Base-by-base conservation (phyloP, 2,329 filamentous ascomycete genomes). In the Colletotrichum acutatum region DNA sequence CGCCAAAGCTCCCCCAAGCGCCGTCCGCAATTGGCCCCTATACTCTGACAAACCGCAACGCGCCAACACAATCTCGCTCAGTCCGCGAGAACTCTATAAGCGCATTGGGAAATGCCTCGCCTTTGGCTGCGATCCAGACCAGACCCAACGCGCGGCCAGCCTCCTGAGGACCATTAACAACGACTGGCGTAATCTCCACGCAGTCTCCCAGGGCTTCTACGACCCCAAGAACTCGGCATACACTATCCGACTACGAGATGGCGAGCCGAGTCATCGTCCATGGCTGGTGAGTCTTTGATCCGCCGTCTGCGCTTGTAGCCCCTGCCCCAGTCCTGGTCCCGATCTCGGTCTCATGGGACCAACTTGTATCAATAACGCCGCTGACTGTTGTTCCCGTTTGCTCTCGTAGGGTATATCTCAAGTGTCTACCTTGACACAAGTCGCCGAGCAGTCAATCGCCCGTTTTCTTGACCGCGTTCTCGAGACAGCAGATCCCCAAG, bases 91-190 rank as follows among this genome's bases (percentile, higher is more conserved):
- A 2, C 37, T 37, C 1, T 32, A 73, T 32, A 5, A 14, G 5
- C 75, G 75, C 49, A 63, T 76, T 49, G 75, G 75, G 30, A 69
- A 60, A 34, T 76, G 75, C 57, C 73, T 76, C 42, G 26, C 60
- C 53, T 76, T 76, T 65, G 75, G 75, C 64, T 76, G 75, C 74
- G 37, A 57, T 32, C 53, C 64, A 3, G 28, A 26, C 22, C 73
- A 76, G 28, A 75, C 71, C 16, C 46, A 37, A n/a, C 34, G 42
- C 24, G 75, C 74, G 14, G 68, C 69, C 19, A 57, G 37, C 9
- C 65, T 76, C 34, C 56, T 74, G 8, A 54, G 58, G n/a, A 37
- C 22, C 57, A 28, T 76, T 32, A 72, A 65, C 3, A 7, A 58
- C 26, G 57, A 64, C 42, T 73, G 65, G 62, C 28, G 49, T 3